These are phyloP conservation scores for Rubia balearica DNA, from an alignment of 305 asterid genomes.

Conservation along the genomic window DNA sequence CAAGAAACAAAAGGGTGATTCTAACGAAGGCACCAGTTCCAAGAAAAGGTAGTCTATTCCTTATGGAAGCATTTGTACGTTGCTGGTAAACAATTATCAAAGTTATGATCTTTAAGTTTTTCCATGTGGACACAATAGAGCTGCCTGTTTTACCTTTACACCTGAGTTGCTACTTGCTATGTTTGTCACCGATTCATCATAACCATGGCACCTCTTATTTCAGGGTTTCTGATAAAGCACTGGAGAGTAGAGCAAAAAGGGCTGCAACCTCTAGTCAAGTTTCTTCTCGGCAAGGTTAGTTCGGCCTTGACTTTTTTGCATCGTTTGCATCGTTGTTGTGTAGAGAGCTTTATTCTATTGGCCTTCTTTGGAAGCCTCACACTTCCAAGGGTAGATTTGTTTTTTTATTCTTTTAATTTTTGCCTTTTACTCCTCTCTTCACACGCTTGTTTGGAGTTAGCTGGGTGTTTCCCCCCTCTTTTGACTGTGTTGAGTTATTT, in stretches of 20 bases:
- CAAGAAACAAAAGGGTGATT: slow-evolving; percentile 58
- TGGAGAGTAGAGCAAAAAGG: slow-evolving; percentile 62
- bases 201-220: slow-evolving; percentile 20
- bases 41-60: slow-evolving; percentile 53
- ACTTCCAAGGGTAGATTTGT: no score
- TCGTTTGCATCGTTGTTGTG: background rate
- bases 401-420: no score
- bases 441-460: background rate
- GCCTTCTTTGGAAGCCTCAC: background rate
- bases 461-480: background rate
- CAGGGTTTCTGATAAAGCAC: slow-evolving; percentile 64
- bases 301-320: slow-evolving; percentile 1
- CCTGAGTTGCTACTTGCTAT: background rate
- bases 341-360: background rate
- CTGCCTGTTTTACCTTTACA: background rate
- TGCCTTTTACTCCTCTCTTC: background rate
- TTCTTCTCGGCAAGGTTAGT: slow-evolving; percentile 50
- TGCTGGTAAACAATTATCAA: background rate
- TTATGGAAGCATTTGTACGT: slow-evolving; percentile 11
- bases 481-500: background rate
- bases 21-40: slow-evolving; percentile 47
- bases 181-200: slow-evolving; percentile 11
- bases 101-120: background rate
- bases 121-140: slow-evolving; percentile 1
- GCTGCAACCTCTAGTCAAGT: slow-evolving; percentile 40